Base-by-base conservation (phyloP, 345 rosid species). In the Brassica cretica region DNA sequence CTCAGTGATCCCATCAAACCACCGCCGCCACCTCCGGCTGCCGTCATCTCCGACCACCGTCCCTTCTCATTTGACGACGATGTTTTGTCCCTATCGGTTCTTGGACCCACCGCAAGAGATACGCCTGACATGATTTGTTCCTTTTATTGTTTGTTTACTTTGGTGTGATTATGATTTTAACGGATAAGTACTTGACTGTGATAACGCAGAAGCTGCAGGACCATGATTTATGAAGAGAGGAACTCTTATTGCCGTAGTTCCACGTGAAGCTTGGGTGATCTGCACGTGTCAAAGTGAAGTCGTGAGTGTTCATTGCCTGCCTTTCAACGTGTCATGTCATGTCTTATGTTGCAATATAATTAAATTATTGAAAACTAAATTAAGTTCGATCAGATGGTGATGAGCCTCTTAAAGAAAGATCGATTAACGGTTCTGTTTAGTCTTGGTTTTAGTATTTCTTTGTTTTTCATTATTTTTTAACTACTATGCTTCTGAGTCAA, bases 1-100 rank as follows among this genome's bases (percentile, higher is more conserved):
- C 97, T 89, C 41, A 93, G 56, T 0, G 99, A 95, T 39, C 96
- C 90, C 94, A 93, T 90, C 49, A 88, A 51, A 0, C 91, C 87
- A 0, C 92, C 91, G 0, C 93, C 85, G 0, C 88, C 91, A 1
- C 87, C 19, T 27, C 78, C 88, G 15, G 70, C 84, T 9, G 74
- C 82, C 9, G 77, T 76, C 41, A 64, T 74, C 41, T 51, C 77
- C 1, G 78, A 74, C 82, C 75, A 69, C 15, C 70, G 80, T 51
- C 81, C 70, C 32, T 78, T 81, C 11, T 70, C 77, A 2, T 85
- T 32, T 16, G 79, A 75, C 9, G 81, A 41, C 1, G 83, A 14
- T 12, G 86, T 62, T 18, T 80, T 78, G 37, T 76, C 85, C 1
- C 72, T 78, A 63, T 89, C 86, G 25, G 67, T 70, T 19, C 76